Evolutionary conservation across 164 flowering plant species (phyloP).

Genomic region (Stephania yunnanensis): DNA sequence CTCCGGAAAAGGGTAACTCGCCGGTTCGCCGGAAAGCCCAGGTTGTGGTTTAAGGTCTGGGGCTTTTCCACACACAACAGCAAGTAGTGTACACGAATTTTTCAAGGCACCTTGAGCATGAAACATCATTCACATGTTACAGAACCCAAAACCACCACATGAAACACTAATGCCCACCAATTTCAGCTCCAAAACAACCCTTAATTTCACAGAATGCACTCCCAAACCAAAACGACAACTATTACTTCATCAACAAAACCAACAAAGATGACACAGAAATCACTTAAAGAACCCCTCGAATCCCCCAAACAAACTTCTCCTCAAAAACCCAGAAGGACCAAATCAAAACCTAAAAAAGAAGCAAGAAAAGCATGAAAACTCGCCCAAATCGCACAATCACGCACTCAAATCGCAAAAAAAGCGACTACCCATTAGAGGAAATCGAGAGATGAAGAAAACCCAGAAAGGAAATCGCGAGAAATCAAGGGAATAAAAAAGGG

Average conservation of each 20-base stretch:
- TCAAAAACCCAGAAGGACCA: conserved; percentile 1
- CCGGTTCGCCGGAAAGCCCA: conserved; percentile 20
- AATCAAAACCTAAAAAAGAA: conserved; percentile 2
- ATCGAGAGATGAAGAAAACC: conserved; percentile 12
- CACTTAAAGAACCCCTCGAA: background rate
- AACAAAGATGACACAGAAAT: background rate
- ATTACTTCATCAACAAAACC: conserved; percentile 7
- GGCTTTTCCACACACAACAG: conserved; percentile 39
- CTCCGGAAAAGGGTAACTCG: conserved; percentile 56
- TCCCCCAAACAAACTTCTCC: background rate
- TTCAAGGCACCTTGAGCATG: conserved; percentile 51
- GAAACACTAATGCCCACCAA: background rate
- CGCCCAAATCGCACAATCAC: conserved; percentile 6
- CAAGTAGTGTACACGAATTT: conserved; percentile 54
- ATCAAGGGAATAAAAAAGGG: conserved; percentile 7
- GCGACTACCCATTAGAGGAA: conserved; percentile 10
- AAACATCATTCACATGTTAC: conserved; percentile 40
- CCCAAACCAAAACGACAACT: conserved; percentile 3
- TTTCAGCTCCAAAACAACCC: conserved; percentile 1
- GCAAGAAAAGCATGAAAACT: background rate
- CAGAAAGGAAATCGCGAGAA: conserved; percentile 6
- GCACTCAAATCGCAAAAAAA: background rate
- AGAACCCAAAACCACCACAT: conserved; percentile 5
- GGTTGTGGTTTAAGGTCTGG: conserved; percentile 28
- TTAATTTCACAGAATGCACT: conserved; percentile 6